A percentile compares a stretch with the other conserved stretches of the same genome.
These are phyloP conservation scores for Silene uniflora DNA, from an alignment of 148 eudicot genomes.

Conservation along the genomic window DNA sequence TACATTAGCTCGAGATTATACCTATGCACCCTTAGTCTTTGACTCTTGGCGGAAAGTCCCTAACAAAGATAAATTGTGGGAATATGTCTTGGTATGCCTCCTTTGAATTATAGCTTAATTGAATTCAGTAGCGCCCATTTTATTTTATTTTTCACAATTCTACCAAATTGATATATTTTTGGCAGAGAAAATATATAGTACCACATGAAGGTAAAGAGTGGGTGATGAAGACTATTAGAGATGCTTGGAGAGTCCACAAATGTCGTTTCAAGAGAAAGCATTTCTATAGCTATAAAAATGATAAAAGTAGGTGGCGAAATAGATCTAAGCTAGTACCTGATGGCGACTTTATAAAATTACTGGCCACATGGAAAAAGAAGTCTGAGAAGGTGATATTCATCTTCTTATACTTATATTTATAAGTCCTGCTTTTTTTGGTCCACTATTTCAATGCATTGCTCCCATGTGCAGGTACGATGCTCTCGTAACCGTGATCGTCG, in stretches of 20 bases:
- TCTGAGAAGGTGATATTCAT: too few relatives aligned
- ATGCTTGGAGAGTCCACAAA: neutral
- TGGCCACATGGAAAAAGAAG: too few relatives aligned
- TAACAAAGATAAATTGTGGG: constrained; percentile 5
- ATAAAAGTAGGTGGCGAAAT: neutral
- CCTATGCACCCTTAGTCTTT: constrained; percentile 9
- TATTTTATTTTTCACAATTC: too few relatives aligned
- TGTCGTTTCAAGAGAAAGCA: neutral
- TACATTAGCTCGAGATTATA: constrained; percentile 12
- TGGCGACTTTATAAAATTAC: neutral
- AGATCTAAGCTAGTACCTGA: neutral
- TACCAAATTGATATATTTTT: too few relatives aligned
- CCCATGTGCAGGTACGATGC: too few relatives aligned
- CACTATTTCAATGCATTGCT: too few relatives aligned
- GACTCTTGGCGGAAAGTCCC: constrained; percentile 12
- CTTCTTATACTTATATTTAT: too few relatives aligned
- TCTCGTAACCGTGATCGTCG: too few relatives aligned
- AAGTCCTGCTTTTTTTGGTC: too few relatives aligned
- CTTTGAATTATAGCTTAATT: too few relatives aligned
- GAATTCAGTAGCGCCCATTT: too few relatives aligned
- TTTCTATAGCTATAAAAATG: neutral
- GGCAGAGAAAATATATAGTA: neutral
- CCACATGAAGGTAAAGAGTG: neutral
- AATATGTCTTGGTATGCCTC: constrained; percentile 9
- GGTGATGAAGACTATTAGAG: neutral